Evolutionary conservation across 2,329 filamentous ascomycete species (phyloP).

Genomic region (Aspergillus caelatus): DNA sequence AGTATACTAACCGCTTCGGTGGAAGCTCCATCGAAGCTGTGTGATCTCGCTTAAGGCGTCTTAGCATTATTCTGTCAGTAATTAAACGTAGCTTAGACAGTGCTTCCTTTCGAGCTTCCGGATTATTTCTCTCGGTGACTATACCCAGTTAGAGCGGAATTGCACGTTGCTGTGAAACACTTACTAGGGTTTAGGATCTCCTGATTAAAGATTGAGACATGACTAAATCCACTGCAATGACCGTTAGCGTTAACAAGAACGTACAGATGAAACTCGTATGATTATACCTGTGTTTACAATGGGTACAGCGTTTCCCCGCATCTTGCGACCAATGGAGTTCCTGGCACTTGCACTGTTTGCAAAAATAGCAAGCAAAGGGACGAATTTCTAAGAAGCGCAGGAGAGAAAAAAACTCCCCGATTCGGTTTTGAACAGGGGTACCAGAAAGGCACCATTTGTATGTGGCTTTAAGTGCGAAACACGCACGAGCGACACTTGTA

Average conservation of each 20-base stretch:
- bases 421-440: slow-evolving; percentile 94
- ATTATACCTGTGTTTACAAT: slow-evolving; percentile 63
- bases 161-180: slow-evolving; percentile 11
- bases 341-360: slow-evolving; percentile 81
- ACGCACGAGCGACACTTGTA: slow-evolving; percentile 91
- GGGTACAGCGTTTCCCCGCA: slow-evolving; percentile 68
- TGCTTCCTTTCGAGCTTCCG: slow-evolving; percentile 65
- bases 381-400: slow-evolving; percentile 86
- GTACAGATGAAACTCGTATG: slow-evolving; percentile 5
- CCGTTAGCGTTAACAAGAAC: slow-evolving; percentile 16
- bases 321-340: slow-evolving; percentile 82
- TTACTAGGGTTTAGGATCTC: slow-evolving; percentile 81
- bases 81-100: slow-evolving; percentile 83
- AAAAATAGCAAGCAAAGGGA: slow-evolving; percentile 92
- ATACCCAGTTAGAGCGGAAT: slow-evolving; percentile 37
- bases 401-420: slow-evolving; percentile 95
- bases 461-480: slow-evolving; percentile 82
- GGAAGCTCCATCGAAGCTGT: slow-evolving; percentile 95
- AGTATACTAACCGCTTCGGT: slow-evolving; percentile 69
- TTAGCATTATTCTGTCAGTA: slow-evolving; percentile 92
- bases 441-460: slow-evolving; percentile 97
- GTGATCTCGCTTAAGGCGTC: slow-evolving; percentile 90
- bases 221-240: slow-evolving; percentile 57
- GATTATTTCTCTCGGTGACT: slow-evolving; percentile 59
- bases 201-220: slow-evolving; percentile 88